Conservation (phyloP, 495 filamentous ascomycete genomes). For the Acidomyces sp. region DNA sequence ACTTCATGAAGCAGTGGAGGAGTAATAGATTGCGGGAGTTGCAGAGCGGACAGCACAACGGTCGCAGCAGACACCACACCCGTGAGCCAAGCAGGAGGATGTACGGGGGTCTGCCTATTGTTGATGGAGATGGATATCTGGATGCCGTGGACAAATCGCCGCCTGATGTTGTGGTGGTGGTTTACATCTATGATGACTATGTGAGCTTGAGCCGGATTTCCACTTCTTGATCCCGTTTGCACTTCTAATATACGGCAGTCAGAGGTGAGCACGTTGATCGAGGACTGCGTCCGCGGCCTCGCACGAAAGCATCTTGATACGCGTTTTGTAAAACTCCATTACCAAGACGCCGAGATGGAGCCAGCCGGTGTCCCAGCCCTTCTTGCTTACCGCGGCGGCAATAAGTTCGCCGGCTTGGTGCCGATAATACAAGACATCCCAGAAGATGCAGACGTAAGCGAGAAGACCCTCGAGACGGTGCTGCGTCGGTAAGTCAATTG, state of each 20-base stretch:
- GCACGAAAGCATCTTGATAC: constrained; percentile 54
- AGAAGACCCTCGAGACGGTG: constrained; percentile 46
- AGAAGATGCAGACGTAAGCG: constrained; percentile 44
- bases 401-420: constrained; percentile 80
- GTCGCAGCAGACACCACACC: constrained; percentile 35
- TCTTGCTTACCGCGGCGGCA: constrained; percentile 75
- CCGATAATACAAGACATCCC: constrained; percentile 80
- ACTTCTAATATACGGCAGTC: constrained; percentile 38
- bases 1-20: constrained; percentile 74
- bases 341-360: constrained; percentile 90
- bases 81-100: constrained; percentile 43
- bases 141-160: constrained; percentile 87
- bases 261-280: constrained; percentile 58
- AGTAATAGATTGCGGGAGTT: constrained; percentile 65
- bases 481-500: constrained; percentile 39
- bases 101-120: constrained; percentile 65
- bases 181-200: constrained; percentile 83
- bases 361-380: constrained; percentile 77
- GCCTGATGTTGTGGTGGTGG: constrained; percentile 75
- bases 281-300: constrained; percentile 59
- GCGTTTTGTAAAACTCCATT: constrained; percentile 83
- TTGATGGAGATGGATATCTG: constrained; percentile 83
- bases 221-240: constrained; percentile 6
- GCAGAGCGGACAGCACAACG: constrained; percentile 30
- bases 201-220: constrained; percentile 35